Evolutionary conservation across 2,329 filamentous ascomycete genomes (phyloP).

Genomic region (Exophiala dermatitidis): DNA sequence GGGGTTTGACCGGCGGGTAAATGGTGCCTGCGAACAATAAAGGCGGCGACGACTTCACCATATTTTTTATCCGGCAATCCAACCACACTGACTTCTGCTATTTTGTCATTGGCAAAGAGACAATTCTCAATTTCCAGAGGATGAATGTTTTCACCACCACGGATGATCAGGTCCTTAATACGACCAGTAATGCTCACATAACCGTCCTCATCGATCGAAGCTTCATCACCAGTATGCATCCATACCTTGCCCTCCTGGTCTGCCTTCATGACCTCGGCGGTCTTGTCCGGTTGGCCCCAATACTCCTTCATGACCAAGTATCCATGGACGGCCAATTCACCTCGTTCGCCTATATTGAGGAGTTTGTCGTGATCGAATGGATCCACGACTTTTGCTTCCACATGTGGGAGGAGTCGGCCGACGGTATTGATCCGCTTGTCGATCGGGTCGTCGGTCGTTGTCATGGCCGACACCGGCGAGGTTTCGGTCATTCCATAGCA

Average conservation of each 20-base stretch:
- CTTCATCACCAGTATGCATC: slow-evolving; percentile 93
- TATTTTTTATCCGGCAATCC: slow-evolving; percentile 75
- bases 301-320: slow-evolving; percentile 91
- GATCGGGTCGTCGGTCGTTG: slow-evolving; percentile 65
- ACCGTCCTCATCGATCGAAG: slow-evolving; percentile 64
- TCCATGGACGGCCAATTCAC: slow-evolving; percentile 75
- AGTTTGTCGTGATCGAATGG: slow-evolving; percentile 58
- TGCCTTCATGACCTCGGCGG: slow-evolving; percentile 55
- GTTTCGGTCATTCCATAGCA: slow-evolving; percentile 98
- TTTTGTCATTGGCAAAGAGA: slow-evolving; percentile 61
- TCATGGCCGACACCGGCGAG: slow-evolving; percentile 65
- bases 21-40: slow-evolving; percentile 54
- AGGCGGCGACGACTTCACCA: slow-evolving; percentile 81
- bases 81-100: slow-evolving; percentile 74
- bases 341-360: slow-evolving; percentile 58
- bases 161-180: slow-evolving; percentile 84
- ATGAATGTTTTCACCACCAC: slow-evolving; percentile 92
- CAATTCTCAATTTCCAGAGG: slow-evolving; percentile 89
- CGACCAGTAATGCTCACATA: slow-evolving; percentile 67
- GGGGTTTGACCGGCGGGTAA: slow-evolving; percentile 41
- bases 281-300: slow-evolving; percentile 65
- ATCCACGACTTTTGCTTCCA: slow-evolving; percentile 69
- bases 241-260: slow-evolving; percentile 52
- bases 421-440: slow-evolving; percentile 67
- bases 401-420: slow-evolving; percentile 77